Evolutionary conservation across 1,139 yeast genomes (phyloP).

Genomic region (Hyphopichia fennica): DNA sequence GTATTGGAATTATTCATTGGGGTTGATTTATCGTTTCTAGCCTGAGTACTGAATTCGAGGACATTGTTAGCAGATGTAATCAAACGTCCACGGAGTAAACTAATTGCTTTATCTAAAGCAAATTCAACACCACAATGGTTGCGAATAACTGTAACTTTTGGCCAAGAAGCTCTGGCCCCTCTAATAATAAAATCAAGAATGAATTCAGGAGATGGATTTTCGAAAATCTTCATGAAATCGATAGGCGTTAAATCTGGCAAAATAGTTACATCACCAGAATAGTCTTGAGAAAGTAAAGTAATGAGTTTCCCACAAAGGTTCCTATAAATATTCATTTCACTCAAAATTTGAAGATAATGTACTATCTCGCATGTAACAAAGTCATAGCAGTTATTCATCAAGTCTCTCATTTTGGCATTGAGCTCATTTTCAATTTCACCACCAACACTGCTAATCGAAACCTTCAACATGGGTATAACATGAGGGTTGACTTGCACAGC

Average conservation of each 20-base stretch:
- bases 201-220: constrained; percentile 79
- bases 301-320: constrained; percentile 71
- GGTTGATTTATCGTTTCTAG: constrained; percentile 8
- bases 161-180: constrained; percentile 95
- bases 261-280: constrained; percentile 92
- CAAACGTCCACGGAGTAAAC: constrained; percentile 63
- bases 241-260: constrained; percentile 66
- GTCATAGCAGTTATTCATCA: constrained; percentile 58
- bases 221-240: constrained; percentile 64
- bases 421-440: constrained; percentile 65
- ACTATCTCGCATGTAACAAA: constrained; percentile 68
- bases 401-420: constrained; percentile 53
- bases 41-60: constrained; percentile 6
- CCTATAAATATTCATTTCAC: constrained; percentile 74
- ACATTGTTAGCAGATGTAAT: constrained; percentile 38
- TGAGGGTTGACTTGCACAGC: constrained; percentile 98
- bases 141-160: constrained; percentile 75
- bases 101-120: constrained; percentile 78
- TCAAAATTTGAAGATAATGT: constrained; percentile 70
- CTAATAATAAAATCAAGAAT: constrained; percentile 68
- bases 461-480: constrained; percentile 79
- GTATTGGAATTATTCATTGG: constrained; percentile 4
- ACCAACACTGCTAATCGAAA: constrained; percentile 69
- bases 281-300: constrained; percentile 78
- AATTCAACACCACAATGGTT: constrained; percentile 91